Evolutionary conservation across 257 asterid species (phyloP).

Genomic region (Echites panduratus): DNA sequence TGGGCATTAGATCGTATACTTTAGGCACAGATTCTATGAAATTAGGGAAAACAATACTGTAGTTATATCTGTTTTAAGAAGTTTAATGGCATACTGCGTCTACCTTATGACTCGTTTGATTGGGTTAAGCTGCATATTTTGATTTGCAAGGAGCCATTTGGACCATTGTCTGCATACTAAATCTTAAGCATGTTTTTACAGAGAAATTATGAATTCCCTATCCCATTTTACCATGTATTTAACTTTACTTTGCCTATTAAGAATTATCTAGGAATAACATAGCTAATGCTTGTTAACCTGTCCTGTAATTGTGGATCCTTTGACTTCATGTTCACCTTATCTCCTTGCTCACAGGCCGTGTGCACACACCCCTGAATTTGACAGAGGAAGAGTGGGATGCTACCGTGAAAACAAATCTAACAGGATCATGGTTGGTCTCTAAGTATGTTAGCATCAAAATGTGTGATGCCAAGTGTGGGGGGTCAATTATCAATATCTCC

Average conservation of each 20-base stretch:
- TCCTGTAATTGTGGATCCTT: background rate
- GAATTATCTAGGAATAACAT: background rate
- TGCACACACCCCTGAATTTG: slow-evolving; percentile 23
- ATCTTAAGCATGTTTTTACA: background rate
- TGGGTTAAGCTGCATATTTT: background rate
- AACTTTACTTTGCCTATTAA: background rate
- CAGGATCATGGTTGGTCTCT: slow-evolving; percentile 29
- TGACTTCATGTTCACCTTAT: background rate
- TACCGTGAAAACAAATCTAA: slow-evolving; percentile 19
- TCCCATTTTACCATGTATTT: background rate
- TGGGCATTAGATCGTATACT: background rate
- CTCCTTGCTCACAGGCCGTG: slow-evolving; percentile 10
- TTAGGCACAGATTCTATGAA: background rate
- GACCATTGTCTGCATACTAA: background rate
- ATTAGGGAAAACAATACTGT: background rate
- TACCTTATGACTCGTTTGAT: background rate
- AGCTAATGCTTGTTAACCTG: background rate
- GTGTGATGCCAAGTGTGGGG: slow-evolving; percentile 25
- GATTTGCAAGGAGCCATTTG: background rate
- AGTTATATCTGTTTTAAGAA: background rate
- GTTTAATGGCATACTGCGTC: background rate
- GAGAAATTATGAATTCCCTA: background rate
- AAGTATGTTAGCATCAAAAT: slow-evolving; percentile 24
- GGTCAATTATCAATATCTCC: slow-evolving; percentile 29
- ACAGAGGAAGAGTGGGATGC: slow-evolving; percentile 27